phyloP scores from a whole-genome alignment of 768 basidiomycete species.

The Epithele typhae region DNA sequence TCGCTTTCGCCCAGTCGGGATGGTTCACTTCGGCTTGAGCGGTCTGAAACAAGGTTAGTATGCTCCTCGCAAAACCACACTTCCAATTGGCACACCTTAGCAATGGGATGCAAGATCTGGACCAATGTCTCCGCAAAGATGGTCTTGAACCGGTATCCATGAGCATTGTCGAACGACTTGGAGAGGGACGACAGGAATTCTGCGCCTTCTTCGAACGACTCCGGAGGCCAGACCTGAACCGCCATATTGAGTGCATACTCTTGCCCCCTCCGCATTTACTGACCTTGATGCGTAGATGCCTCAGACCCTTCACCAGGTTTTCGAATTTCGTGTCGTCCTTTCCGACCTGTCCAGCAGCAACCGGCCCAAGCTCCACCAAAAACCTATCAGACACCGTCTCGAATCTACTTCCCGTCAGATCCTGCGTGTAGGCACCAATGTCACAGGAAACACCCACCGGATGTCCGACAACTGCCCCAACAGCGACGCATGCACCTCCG shows the following conservation, averaged over 20 bases:
- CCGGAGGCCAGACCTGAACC: slow-evolving; percentile 85
- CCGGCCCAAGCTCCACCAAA: slow-evolving; percentile 69
- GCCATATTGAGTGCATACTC: no score
- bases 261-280: background rate
- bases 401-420: slow-evolving; percentile 51
- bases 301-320: slow-evolving; percentile 76
- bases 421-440: no score
- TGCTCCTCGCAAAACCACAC: no score
- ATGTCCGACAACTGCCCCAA: slow-evolving; percentile 79
- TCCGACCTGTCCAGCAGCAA: slow-evolving; percentile 68
- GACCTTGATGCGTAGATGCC: slow-evolving; percentile 80
- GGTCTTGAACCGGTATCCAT: slow-evolving; percentile 77
- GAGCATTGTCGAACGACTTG: slow-evolving; percentile 77
- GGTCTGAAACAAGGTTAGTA: slow-evolving; percentile 45
- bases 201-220: slow-evolving; percentile 88
- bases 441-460: slow-evolving; percentile 45
- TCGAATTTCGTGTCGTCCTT: slow-evolving; percentile 88
- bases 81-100: slow-evolving; percentile 58
- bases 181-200: slow-evolving; percentile 86
- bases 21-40: slow-evolving; percentile 96
- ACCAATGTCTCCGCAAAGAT: slow-evolving; percentile 83
- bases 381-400: slow-evolving; percentile 92
- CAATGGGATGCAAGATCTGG: slow-evolving; percentile 78
- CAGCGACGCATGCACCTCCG: slow-evolving; percentile 79
- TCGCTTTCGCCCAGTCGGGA: slow-evolving; percentile 91